Conservation (phyloP, 257 asterid species). For the Solanum gracilifrons region DNA sequence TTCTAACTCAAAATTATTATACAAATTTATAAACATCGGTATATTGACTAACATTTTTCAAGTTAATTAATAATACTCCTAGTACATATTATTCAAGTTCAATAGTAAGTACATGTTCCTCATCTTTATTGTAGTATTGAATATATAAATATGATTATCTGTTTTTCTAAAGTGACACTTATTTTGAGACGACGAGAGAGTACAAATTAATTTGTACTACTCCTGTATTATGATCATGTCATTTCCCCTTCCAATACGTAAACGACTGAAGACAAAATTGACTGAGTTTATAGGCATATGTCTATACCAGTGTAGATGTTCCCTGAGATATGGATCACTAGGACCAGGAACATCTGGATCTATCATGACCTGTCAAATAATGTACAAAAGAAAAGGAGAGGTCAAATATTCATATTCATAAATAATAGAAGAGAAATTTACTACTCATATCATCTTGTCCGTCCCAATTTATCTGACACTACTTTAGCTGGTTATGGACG, state of each 20-base stretch:
- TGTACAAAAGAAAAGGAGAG: background rate
- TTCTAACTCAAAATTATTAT: background rate
- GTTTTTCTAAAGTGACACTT: background rate
- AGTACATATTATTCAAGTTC: background rate
- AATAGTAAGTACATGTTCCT: background rate
- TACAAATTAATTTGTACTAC: too few relatives aligned
- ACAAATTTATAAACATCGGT: background rate
- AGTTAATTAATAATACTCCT: background rate
- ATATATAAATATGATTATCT: background rate
- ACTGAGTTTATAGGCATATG: background rate
- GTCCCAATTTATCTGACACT: background rate
- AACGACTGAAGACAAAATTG: background rate
- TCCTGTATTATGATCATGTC: background rate
- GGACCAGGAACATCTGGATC: conserved; percentile 44
- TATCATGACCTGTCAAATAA: conserved; percentile 24
- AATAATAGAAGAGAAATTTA: background rate
- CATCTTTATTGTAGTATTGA: background rate
- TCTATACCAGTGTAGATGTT: conserved; percentile 35
- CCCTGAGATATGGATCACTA: conserved; percentile 38
- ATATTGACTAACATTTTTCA: background rate
- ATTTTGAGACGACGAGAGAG: too few relatives aligned
- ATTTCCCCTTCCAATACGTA: background rate
- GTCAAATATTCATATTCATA: background rate
- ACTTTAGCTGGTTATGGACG: background rate
- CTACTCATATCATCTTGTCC: background rate